Base-by-base conservation (phyloP, 1,284 basidiomycete genomes). In the Mixia osmundae region DNA sequence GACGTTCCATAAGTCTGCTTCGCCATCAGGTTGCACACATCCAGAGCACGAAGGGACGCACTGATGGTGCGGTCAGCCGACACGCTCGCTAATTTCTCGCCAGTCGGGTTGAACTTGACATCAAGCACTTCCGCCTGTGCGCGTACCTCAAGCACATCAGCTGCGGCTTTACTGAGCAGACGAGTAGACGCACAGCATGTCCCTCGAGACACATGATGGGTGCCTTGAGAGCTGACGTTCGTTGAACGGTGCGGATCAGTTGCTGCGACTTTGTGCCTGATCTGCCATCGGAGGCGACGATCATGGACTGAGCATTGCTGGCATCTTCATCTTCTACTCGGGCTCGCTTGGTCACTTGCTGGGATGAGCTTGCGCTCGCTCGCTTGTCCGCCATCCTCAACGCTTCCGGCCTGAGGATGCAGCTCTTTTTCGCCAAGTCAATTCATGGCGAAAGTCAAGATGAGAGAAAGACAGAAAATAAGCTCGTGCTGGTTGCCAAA, bases 141-240 rank as follows among this genome's bases (percentile, higher is more conserved):
- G 22, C 16, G 22, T 25, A 8, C n/a, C n/a, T n/a, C 14, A 25
- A 21, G 7, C 16, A 20, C 7, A 33, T 12, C 7, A 18, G 20
- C 33, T 9, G 14, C 10, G 6, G 23, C 33, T 8, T 30, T 14
- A 12, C 14, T 14, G 33, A 15, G 11, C 27, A 19, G 14, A 23
- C 31, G 12, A 14, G 6, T 12, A 33, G 16, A 36, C 35, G 14
- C 30, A 37, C 36, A 15, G 38, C 31, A 12, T 40, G 41, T 5
- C 41, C 49, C n/a, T 43, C 25, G 28, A 52, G 35, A 15, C 43
- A 44, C 44, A 52, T 50, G 41, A 52, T 51, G 24, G 50, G 50
- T 8, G 49, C 45, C 15, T 41, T 21, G 5, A 52, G 35, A 1
- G 48, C 49, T n/a, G 37, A 41, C 10, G 50, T 52, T 14, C 50